Conservation (phyloP, 805 yeast genomes). For the Saccharomycopsis synnaedendra region DNA sequence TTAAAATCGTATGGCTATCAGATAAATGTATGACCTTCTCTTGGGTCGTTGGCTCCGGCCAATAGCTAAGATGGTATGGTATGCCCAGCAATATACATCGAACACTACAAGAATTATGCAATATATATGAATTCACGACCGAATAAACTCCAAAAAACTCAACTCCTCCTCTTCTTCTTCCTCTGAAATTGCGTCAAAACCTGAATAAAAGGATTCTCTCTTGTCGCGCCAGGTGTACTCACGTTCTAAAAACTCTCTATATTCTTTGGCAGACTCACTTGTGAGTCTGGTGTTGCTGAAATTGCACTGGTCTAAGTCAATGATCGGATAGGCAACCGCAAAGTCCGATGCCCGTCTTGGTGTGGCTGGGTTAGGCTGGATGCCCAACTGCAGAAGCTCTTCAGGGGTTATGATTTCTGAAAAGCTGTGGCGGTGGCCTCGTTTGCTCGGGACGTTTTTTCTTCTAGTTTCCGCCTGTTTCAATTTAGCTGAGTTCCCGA, state of each 20-base stretch:
- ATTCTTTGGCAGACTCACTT: not conserved
- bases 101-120: too few relatives aligned
- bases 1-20: too few relatives aligned
- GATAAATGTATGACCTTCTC: too few relatives aligned
- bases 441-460: not conserved
- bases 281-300: not conserved
- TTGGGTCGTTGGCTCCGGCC: too few relatives aligned
- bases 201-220: not conserved
- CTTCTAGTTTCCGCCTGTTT: not conserved
- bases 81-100: too few relatives aligned
- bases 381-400: not conserved
- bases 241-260: not conserved
- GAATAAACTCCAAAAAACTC: too few relatives aligned
- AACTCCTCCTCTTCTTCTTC: constrained; percentile 3
- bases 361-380: not conserved
- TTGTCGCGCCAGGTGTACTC: constrained; percentile 1
- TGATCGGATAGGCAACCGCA: not conserved
- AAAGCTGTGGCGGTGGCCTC: not conserved
- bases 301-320: not conserved
- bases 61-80: too few relatives aligned
- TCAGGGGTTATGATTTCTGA: not conserved
- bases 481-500: not conserved
- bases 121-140: too few relatives aligned
- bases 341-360: constrained; percentile 3
- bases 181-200: constrained; percentile 2